Conservation (phyloP, 2,329 filamentous ascomycete genomes). For the Arthroderma uncinatum region DNA sequence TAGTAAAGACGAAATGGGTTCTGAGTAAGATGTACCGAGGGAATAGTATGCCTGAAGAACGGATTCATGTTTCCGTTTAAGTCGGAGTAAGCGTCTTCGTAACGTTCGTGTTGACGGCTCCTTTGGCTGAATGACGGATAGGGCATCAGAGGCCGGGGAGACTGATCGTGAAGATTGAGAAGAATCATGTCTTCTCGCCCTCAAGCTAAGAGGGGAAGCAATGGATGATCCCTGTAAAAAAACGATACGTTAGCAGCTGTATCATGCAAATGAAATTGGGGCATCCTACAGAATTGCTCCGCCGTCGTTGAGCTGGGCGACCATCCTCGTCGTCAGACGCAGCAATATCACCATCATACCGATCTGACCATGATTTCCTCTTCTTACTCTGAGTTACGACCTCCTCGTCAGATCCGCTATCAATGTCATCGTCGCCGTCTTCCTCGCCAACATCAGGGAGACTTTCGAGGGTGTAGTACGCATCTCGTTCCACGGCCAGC, state of each 20-base stretch:
- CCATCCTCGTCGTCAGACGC: constrained; percentile 54
- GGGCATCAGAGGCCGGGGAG: constrained; percentile 33
- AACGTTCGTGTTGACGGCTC: constrained; percentile 60
- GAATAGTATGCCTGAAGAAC: constrained; percentile 74
- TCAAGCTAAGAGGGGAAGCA: constrained; percentile 33
- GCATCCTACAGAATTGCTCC: constrained; percentile 68
- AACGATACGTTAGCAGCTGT: constrained; percentile 13
- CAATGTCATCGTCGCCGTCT: constrained; percentile 49
- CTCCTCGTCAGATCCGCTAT: constrained; percentile 45
- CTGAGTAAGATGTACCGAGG: constrained; percentile 79
- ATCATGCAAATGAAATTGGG: not conserved
- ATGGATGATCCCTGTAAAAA: constrained; percentile 32
- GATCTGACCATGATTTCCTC: constrained; percentile 66
- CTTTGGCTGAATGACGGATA: constrained; percentile 37
- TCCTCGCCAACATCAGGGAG: constrained; percentile 85
- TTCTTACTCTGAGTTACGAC: constrained; percentile 44
- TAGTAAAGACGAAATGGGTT: constrained; percentile 86
- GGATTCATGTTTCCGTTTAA: constrained; percentile 65
- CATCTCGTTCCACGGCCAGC: constrained; percentile 59
- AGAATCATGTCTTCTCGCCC: constrained; percentile 29
- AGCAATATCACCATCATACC: constrained; percentile 53
- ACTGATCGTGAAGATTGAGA: constrained; percentile 38
- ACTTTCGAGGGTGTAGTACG: constrained; percentile 72
- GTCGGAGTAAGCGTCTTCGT: constrained; percentile 58
- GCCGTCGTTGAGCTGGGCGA: constrained; percentile 64